Conservation (phyloP, 495 filamentous ascomycete genomes). For the Talaromyces liani region DNA sequence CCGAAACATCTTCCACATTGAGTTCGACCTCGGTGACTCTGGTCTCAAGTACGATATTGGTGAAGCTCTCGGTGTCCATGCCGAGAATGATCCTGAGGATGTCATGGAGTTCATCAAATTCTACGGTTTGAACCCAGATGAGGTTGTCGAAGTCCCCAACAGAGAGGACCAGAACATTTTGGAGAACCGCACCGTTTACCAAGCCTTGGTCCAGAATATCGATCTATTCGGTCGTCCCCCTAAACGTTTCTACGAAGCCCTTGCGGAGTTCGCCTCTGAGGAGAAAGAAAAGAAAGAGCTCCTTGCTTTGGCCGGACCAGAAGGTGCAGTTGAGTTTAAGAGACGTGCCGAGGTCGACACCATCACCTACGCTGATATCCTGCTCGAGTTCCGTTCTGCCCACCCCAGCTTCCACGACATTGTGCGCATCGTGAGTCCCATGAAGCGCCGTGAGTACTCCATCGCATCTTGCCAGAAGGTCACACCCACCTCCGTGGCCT, state of each 20-base stretch:
- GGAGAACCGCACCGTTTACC: slow-evolving; percentile 90
- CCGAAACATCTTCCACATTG: slow-evolving; percentile 99
- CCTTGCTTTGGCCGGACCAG: slow-evolving; percentile 65
- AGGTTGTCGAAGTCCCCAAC: slow-evolving; percentile 83
- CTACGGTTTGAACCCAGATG: slow-evolving; percentile 75
- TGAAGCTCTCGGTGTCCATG: slow-evolving; percentile 95
- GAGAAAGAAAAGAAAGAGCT: slow-evolving; percentile 76
- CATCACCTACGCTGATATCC: slow-evolving; percentile 82
- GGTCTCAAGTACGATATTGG: slow-evolving; percentile 94
- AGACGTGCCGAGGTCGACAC: slow-evolving; percentile 88
- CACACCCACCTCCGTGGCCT: slow-evolving; percentile 73
- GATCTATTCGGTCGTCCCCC: slow-evolving; percentile 96
- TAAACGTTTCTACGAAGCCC: slow-evolving; percentile 92
- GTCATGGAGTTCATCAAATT: slow-evolving; percentile 80
- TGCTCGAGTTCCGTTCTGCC: slow-evolving; percentile 81
- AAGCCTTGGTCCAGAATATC: slow-evolving; percentile 85
- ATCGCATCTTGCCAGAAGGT: slow-evolving; percentile 95
- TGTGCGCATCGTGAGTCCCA: slow-evolving; percentile 75
- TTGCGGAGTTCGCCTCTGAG: slow-evolving; percentile 80
- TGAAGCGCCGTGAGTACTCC: slow-evolving; percentile 96
- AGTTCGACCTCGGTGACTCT: slow-evolving; percentile 88
- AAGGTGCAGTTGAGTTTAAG: slow-evolving; percentile 93
- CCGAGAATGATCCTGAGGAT: slow-evolving; percentile 76
- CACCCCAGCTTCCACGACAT: slow-evolving; percentile 88
- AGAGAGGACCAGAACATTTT: slow-evolving; percentile 69